These are phyloP conservation scores for Aspergillus saccharolyticus DNA, from an alignment of 495 filamentous ascomycete genomes.

Conservation along the genomic window DNA sequence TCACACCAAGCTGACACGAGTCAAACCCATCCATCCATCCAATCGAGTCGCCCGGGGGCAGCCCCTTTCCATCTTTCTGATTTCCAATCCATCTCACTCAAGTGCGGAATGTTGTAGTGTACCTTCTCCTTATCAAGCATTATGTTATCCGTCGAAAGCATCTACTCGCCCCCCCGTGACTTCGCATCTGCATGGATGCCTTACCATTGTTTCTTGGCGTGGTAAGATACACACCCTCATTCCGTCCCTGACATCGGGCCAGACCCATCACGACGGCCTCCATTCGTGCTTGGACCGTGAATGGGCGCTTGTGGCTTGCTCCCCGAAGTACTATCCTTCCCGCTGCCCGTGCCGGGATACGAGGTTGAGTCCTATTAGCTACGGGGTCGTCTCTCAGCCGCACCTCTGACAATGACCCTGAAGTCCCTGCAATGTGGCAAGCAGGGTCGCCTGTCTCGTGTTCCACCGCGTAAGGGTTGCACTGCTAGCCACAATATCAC, in stretches of 20 bases:
- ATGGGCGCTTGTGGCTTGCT: not conserved
- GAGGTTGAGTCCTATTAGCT: not conserved
- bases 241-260: not conserved
- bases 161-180: not conserved
- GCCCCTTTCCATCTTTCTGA: too few relatives aligned
- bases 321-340: not conserved
- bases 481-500: too few relatives aligned
- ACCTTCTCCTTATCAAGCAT: not conserved
- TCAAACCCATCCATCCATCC: too few relatives aligned
- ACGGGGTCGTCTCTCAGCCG: not conserved
- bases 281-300: not conserved
- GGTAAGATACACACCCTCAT: not conserved
- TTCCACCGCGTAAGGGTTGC: too few relatives aligned
- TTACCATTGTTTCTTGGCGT: not conserved
- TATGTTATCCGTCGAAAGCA: not conserved
- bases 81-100: too few relatives aligned
- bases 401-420: too few relatives aligned
- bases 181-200: not conserved
- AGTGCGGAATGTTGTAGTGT: too few relatives aligned
- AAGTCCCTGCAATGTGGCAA: too few relatives aligned
- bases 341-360: not conserved
- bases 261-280: not conserved
- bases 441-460: too few relatives aligned
- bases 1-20: too few relatives aligned
- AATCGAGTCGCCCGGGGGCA: too few relatives aligned